Percentiles rank a stretch among this genome's conserved stretches.
These are phyloP conservation scores for Cyberlindnera bimundalis DNA, from an alignment of 805 yeast species.

Conservation along the genomic window DNA sequence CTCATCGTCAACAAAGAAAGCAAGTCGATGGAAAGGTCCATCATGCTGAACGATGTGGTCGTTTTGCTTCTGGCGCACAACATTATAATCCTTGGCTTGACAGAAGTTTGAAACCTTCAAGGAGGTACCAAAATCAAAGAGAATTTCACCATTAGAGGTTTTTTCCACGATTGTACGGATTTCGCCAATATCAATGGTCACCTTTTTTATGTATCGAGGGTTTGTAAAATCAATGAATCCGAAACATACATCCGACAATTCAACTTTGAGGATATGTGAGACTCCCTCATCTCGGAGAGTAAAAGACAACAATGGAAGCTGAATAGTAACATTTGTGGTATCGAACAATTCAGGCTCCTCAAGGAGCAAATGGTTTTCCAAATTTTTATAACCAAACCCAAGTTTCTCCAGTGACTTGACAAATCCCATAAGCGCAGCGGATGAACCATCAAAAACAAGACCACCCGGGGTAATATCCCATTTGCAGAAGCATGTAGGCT, in stretches of 20 bases:
- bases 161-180: slow-evolving; percentile 35
- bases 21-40: slow-evolving; percentile 76
- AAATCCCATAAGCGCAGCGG: slow-evolving; percentile 43
- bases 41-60: slow-evolving; percentile 68
- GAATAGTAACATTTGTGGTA: slow-evolving; percentile 60
- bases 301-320: slow-evolving; percentile 45
- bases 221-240: slow-evolving; percentile 70
- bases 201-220: slow-evolving; percentile 52
- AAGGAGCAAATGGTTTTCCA: slow-evolving; percentile 68
- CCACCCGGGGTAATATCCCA: slow-evolving; percentile 81
- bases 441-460: slow-evolving; percentile 48
- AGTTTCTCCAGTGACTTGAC: slow-evolving; percentile 43
- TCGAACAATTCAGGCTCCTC: slow-evolving; percentile 59
- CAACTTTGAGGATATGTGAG: slow-evolving; percentile 25
- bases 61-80: slow-evolving; percentile 53
- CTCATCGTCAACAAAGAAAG: slow-evolving; percentile 60
- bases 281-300: slow-evolving; percentile 35
- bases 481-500: slow-evolving; percentile 82
- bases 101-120: slow-evolving; percentile 56
- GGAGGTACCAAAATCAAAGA: slow-evolving; percentile 53
- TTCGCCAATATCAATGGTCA: slow-evolving; percentile 47
- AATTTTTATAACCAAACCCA: slow-evolving; percentile 62
- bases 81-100: slow-evolving; percentile 45
- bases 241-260: slow-evolving; percentile 32
- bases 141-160: slow-evolving; percentile 20